These are phyloP conservation scores for Alnus glutinosa DNA, from an alignment of 306 rosid species.

Conservation along the genomic window DNA sequence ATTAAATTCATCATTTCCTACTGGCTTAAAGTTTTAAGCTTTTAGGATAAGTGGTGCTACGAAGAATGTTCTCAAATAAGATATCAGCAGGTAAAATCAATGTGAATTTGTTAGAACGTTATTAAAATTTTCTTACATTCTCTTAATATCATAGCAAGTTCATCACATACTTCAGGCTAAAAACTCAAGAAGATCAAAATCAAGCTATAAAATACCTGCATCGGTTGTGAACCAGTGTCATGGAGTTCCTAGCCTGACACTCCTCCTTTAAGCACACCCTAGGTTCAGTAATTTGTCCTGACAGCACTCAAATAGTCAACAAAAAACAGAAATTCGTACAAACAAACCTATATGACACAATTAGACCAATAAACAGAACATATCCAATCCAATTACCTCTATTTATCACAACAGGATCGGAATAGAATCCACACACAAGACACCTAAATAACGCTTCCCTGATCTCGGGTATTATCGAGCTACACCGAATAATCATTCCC, in stretches of 20 bases:
- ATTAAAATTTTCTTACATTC: not conserved
- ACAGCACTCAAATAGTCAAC: conserved; percentile 13
- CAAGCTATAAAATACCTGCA: conserved; percentile 60
- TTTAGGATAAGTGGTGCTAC: not conserved
- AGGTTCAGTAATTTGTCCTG: conserved; percentile 85
- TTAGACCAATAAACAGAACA: not conserved
- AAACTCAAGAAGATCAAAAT: conserved; percentile 5
- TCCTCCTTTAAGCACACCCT: conserved; percentile 77
- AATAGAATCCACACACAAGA: conserved; percentile 82
- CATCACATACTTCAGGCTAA: conserved; percentile 3
- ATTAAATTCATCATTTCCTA: too few relatives aligned
- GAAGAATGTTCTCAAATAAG: not conserved
- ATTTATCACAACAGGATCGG: conserved; percentile 78
- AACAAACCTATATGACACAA: conserved; percentile 10
- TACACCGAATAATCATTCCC: conserved; percentile 88
- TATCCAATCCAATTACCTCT: conserved; percentile 53
- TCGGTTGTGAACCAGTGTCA: conserved; percentile 90
- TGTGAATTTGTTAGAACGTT: not conserved
- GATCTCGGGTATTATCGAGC: conserved; percentile 90
- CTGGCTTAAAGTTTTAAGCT: too few relatives aligned
- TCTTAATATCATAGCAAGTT: conserved; percentile 1
- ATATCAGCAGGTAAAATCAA: not conserved
- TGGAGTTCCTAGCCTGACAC: conserved; percentile 86
- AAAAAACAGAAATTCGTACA: conserved; percentile 1
- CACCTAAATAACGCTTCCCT: conserved; percentile 97